Conservation (phyloP, 495 filamentous ascomycete genomes). For the Lindgomyces ingoldianus region DNA sequence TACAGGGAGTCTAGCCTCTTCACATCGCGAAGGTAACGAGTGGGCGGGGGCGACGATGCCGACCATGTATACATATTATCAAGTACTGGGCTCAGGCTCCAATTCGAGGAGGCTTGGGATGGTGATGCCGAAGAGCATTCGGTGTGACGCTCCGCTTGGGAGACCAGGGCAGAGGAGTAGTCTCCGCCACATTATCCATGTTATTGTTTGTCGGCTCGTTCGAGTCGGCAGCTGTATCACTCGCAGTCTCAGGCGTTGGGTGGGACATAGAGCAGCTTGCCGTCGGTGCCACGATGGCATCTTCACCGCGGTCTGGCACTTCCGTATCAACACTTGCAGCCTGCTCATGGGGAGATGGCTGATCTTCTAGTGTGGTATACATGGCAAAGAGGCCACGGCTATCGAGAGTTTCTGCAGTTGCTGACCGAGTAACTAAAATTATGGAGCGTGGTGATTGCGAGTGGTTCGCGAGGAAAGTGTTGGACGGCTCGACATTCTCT, state of each 20-base stretch:
- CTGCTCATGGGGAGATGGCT: slow-evolving; percentile 10
- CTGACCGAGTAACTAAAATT: no score
- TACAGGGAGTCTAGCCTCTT: slow-evolving; percentile 2
- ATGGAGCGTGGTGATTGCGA: no score
- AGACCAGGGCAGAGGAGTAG: slow-evolving; percentile 7
- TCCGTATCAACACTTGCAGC: slow-evolving; percentile 14
- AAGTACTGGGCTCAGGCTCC: slow-evolving; percentile 10
- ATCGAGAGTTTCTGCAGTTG: no score
- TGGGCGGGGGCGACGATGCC: slow-evolving; percentile 2
- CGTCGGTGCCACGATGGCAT: slow-evolving; percentile 3
- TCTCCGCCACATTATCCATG: slow-evolving; percentile 15
- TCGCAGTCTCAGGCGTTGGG: slow-evolving; percentile 7
- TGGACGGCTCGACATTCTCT: slow-evolving; percentile 9
- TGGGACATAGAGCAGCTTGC: slow-evolving; percentile 7
- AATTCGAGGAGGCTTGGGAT: slow-evolving; percentile 9
- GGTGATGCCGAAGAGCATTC: slow-evolving; percentile 4
- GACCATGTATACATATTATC: slow-evolving; percentile 8
- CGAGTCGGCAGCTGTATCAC: slow-evolving; percentile 14
- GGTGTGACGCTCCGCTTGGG: slow-evolving; percentile 7
- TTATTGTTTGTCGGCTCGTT: slow-evolving; percentile 6
- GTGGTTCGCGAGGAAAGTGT: no score
- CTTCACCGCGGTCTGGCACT: slow-evolving; percentile 9
- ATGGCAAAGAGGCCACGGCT: no score
- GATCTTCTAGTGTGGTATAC: no score
- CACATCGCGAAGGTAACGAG: slow-evolving; percentile 2